A percentile compares a stretch with the other conserved stretches of the same genome.
These are phyloP conservation scores for Scedosporium dehoogii DNA, from an alignment of 2,329 filamentous ascomycete genomes.

Conservation along the genomic window DNA sequence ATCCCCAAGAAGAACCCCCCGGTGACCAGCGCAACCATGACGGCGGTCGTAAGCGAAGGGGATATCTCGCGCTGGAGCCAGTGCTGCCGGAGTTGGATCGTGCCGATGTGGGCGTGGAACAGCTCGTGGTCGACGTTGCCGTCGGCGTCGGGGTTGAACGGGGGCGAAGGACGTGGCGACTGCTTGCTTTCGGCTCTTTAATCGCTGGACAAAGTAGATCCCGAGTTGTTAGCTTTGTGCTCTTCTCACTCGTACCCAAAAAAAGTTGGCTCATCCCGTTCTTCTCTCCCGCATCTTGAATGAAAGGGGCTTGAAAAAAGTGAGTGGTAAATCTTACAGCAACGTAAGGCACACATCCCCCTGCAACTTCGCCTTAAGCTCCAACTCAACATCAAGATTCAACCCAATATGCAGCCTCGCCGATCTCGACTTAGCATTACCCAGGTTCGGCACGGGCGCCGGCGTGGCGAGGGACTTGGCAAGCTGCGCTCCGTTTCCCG, in stretches of 20 bases:
- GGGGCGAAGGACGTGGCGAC: conserved; percentile 14
- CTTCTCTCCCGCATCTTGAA: not conserved
- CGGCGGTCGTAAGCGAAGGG: conserved; percentile 14
- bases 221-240: not conserved
- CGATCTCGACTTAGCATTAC: conserved; percentile 12
- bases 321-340: conserved; percentile 31
- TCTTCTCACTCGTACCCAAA: not conserved
- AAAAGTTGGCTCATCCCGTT: not conserved
- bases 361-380: conserved; percentile 68
- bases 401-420: conserved; percentile 52
- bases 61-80: conserved; percentile 22
- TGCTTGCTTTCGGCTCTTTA: conserved; percentile 2
- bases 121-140: conserved; percentile 16
- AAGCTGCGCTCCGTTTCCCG: conserved; percentile 3
- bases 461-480: not conserved
- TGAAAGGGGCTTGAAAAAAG: not conserved
- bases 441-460: conserved; percentile 1
- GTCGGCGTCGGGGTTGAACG: conserved; percentile 13
- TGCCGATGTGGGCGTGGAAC: conserved; percentile 23
- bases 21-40: conserved; percentile 12
- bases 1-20: conserved; percentile 15
- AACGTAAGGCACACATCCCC: conserved; percentile 64
- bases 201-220: not conserved
- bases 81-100: conserved; percentile 17
- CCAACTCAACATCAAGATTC: conserved; percentile 68